phyloP scores from a whole-genome alignment of 257 asterid species.

The Henckelia pumila region DNA sequence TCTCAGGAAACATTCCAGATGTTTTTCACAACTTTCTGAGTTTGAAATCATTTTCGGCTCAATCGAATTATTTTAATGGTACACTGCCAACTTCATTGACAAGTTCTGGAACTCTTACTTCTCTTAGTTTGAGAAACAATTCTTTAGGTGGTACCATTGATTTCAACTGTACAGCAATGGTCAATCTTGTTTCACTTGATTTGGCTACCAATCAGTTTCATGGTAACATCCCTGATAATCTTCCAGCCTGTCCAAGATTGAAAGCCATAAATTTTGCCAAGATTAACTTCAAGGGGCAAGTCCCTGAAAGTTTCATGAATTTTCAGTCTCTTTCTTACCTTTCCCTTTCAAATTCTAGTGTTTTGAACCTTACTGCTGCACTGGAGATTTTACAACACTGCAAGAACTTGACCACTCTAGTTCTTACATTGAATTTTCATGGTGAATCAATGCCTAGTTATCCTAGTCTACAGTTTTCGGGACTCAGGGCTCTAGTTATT shows the following conservation, averaged over 20 bases:
- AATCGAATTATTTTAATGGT: constrained; percentile 61
- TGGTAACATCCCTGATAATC: constrained; percentile 58
- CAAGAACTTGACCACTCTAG: constrained; percentile 55
- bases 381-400: constrained; percentile 61
- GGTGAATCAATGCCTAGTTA: constrained; percentile 51
- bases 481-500: constrained; percentile 57
- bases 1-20: constrained; percentile 61
- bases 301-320: constrained; percentile 69
- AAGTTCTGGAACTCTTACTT: constrained; percentile 45
- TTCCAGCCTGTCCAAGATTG: constrained; percentile 51
- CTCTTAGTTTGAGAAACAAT: constrained; percentile 66
- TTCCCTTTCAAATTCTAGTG: constrained; percentile 64
- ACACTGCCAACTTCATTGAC: constrained; percentile 57
- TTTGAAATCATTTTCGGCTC: constrained; percentile 56
- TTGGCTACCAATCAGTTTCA: constrained; percentile 57
- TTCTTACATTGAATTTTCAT: constrained; percentile 59
- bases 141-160: constrained; percentile 50
- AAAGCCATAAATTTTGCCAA: constrained; percentile 55
- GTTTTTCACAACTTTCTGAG: constrained; percentile 43
- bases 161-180: constrained; percentile 72
- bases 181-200: constrained; percentile 65
- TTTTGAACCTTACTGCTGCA: constrained; percentile 51
- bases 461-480: constrained; percentile 43
- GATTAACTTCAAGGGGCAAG: constrained; percentile 51
- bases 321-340: constrained; percentile 53